A percentile compares a stretch with the other conserved stretches of the same genome.
These are phyloP conservation scores for Backusella tarrabulga DNA, from an alignment of 192 early-diverging fungal genomes.

Conservation along the genomic window DNA sequence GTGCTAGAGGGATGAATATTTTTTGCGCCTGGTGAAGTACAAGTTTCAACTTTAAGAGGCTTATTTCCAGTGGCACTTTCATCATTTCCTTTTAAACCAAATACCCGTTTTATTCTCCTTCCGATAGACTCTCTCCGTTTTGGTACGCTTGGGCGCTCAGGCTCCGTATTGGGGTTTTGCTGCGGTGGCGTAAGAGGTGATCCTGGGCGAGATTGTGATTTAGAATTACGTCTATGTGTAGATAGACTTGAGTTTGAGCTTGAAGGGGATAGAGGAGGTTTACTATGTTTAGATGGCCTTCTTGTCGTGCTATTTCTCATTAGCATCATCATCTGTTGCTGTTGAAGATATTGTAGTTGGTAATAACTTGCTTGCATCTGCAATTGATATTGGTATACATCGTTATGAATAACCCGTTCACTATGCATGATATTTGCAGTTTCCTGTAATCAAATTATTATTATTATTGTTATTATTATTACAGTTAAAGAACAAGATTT, in stretches of 20 bases:
- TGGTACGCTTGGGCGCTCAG: not conserved
- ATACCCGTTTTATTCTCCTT: constrained; percentile 1
- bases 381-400: constrained; percentile 5
- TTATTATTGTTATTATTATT: not conserved
- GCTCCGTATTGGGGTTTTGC: not conserved
- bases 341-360: constrained; percentile 6
- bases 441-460: not conserved
- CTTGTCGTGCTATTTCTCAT: constrained; percentile 5
- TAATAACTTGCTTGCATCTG: constrained; percentile 9
- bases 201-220: not conserved
- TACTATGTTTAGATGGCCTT: not conserved
- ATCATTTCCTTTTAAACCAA: not conserved
- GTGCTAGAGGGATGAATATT: not conserved
- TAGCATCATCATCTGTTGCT: not conserved
- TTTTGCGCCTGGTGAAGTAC: not conserved
- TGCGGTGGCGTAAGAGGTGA: not conserved
- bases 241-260: not conserved
- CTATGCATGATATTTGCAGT: not conserved
- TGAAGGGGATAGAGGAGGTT: not conserved
- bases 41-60: not conserved
- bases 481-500: not conserved
- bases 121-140: constrained; percentile 10
- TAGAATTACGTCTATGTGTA: not conserved
- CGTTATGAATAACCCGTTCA: not conserved
- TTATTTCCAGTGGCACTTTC: not conserved